Conservation (phyloP, 139 green algal species). For the Picochlorum sp. region DNA sequence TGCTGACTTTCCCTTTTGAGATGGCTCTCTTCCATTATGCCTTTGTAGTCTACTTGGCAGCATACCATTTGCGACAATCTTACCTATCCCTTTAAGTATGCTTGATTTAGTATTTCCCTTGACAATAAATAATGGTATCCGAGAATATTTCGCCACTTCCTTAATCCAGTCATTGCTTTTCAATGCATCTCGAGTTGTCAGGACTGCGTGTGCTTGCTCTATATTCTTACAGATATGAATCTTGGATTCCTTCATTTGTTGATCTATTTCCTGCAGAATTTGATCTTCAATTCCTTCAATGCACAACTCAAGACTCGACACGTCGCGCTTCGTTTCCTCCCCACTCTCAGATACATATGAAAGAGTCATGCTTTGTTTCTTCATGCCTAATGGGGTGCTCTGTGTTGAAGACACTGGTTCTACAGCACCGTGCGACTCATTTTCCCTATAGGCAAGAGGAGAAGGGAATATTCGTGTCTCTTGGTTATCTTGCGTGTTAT, state of each 20-base stretch:
- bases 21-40: not conserved
- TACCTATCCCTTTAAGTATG: not conserved
- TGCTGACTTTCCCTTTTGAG: not conserved
- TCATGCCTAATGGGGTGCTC: not conserved
- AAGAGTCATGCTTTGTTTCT: too few relatives aligned
- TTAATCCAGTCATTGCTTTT: slow-evolving; percentile 2
- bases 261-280: not conserved
- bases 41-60: not conserved
- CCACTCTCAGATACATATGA: too few relatives aligned
- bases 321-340: too few relatives aligned
- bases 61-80: not conserved
- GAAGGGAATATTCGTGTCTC: not conserved
- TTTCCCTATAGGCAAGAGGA: not conserved
- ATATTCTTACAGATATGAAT: not conserved
- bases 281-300: not conserved
- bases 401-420: not conserved
- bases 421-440: not conserved
- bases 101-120: not conserved
- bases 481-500: not conserved
- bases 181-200: not conserved
- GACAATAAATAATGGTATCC: slow-evolving; percentile 1
- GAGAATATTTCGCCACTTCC: not conserved
- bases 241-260: not conserved
- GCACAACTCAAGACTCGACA: not conserved
- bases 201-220: not conserved